Base-by-base conservation (phyloP, 2,329 filamentous ascomycete genomes). In the Aplosporella prunicola region DNA sequence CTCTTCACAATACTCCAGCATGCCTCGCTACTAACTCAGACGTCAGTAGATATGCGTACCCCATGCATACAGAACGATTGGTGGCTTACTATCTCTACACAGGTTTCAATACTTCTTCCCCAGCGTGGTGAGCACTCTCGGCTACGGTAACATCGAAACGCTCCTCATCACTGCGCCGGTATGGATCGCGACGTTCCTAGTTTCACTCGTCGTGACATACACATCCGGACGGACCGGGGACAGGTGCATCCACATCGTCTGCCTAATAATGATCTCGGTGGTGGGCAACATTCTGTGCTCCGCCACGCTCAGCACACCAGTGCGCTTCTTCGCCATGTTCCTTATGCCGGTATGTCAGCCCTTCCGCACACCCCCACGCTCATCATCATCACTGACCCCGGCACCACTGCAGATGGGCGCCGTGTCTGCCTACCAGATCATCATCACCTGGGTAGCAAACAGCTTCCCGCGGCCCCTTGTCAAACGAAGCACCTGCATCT, bases 41-140 rank as follows among this genome's bases (percentile, higher is more conserved):
- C 69, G 4, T n/a, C n/a, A n/a, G n/a, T n/a, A n/a, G n/a, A n/a
- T n/a, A n/a, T n/a, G n/a, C n/a, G n/a, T n/a, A n/a, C n/a, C n/a
- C n/a, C n/a, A n/a, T n/a, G n/a, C n/a, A n/a, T 14, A 27, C n/a
- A 27, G n/a, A 14, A 3, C 24, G 5, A 2, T 48, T 48, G 46
- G 47, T 43, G 1, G n/a, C n/a, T n/a, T n/a, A n/a, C n/a, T n/a
- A n/a, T n/a, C n/a, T n/a, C n/a, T n/a, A n/a, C n/a, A n/a, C n/a
- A n/a, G n/a, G n/a, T 78, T 79, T 47, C 72, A 76, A 30, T 78
- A 78, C 50, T 79, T 79, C 58, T 80, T 80, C 55, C 77, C 77
- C 0, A 73, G 68, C 0, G 76, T 81, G 26, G 71, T 80, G 1
- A 65, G 73, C 28, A 78, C 73, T 0, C 64, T 81, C 0, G 72